Conservation (phyloP, 345 rosid genomes). For the Acer saccharum region DNA sequence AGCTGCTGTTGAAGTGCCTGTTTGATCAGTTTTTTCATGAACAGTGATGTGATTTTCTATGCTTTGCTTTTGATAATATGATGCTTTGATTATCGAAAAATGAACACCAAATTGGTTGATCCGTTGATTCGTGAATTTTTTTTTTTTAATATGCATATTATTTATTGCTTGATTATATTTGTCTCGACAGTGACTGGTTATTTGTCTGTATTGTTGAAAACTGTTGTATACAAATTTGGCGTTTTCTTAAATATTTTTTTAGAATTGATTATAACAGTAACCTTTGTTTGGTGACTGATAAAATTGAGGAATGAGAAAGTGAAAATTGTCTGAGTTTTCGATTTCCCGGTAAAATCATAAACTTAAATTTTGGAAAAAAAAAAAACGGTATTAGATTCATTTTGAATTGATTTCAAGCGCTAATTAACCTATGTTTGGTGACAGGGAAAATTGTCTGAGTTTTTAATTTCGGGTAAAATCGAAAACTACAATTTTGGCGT, state of each 20-base stretch:
- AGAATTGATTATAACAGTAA: background rate
- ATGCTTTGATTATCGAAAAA: background rate
- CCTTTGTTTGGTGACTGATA: background rate
- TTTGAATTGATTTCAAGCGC: no score
- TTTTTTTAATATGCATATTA: background rate
- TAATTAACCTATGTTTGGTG: no score
- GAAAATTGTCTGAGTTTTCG: background rate
- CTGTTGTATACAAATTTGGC: no score
- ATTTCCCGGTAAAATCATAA: background rate
- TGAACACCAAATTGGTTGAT: background rate
- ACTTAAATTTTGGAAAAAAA: no score
- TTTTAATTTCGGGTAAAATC: no score
- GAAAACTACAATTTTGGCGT: no score
- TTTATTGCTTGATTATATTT: slow-evolving; percentile 5
- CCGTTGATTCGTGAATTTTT: background rate
- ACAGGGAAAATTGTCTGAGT: no score
- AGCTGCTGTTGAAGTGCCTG: background rate
- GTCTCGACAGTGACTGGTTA: slow-evolving; percentile 7
- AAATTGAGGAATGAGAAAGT: background rate
- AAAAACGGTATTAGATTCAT: no score
- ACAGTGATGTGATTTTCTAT: background rate
- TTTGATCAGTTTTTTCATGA: background rate
- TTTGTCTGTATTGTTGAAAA: background rate
- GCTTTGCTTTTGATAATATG: background rate
- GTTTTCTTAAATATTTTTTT: background rate